phyloP scores from a whole-genome alignment of 176 grass and related monocot species.

The Raddia guianensis region DNA sequence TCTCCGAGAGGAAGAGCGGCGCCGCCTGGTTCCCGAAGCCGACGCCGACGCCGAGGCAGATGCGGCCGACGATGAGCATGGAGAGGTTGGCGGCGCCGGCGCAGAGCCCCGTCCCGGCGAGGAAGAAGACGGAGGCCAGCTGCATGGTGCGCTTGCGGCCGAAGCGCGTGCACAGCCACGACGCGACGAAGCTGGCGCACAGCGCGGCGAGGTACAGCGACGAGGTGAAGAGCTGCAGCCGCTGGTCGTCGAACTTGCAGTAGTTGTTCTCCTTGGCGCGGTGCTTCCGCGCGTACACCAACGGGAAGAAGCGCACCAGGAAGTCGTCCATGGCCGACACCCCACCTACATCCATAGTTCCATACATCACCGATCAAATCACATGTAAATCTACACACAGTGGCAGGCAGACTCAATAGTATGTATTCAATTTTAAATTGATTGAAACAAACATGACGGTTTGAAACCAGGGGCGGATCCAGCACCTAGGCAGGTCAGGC shows the following conservation, averaged over 20 bases:
- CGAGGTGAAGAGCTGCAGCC: slow-evolving; percentile 66
- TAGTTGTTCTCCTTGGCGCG: slow-evolving; percentile 60
- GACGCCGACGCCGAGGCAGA: slow-evolving; percentile 61
- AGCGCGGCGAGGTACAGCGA: slow-evolving; percentile 74
- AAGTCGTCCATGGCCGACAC: slow-evolving; percentile 78
- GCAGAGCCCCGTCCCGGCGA: slow-evolving; percentile 35
- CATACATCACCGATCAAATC: not conserved
- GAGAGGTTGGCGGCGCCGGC: not conserved
- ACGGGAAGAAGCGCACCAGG: slow-evolving; percentile 51
- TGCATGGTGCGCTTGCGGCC: slow-evolving; percentile 55
- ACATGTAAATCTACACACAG: no score
- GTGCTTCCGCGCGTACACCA: slow-evolving; percentile 56
- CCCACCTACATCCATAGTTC: slow-evolving; percentile 42
- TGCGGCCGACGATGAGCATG: slow-evolving; percentile 69
- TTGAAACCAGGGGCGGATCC: no score
- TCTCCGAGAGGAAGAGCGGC: slow-evolving; percentile 73
- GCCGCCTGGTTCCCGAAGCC: slow-evolving; percentile 80
- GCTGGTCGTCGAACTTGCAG: slow-evolving; percentile 73
- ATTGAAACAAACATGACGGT: no score
- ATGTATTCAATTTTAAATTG: no score
- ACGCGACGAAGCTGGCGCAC: slow-evolving; percentile 51
- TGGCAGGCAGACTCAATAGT: no score
- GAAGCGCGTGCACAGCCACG: slow-evolving; percentile 35
- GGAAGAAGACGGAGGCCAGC: slow-evolving; percentile 54
- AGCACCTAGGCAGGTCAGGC: no score